Evolutionary conservation across 306 rosid genomes (phyloP).

Genomic region (Geum urbanum): DNA sequence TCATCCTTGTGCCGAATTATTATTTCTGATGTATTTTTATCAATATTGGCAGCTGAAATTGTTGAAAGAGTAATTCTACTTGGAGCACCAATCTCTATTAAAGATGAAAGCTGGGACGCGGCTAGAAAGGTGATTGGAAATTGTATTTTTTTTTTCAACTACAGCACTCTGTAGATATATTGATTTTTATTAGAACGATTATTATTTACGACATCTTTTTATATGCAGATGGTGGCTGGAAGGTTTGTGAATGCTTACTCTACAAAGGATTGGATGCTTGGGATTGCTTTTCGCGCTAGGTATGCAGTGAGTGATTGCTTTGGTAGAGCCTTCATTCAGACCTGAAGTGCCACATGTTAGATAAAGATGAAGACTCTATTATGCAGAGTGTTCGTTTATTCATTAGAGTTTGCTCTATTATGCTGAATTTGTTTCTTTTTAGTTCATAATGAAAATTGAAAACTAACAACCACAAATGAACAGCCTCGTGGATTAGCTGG

Average conservation of each 20-base stretch:
- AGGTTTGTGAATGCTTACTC: conserved; percentile 48
- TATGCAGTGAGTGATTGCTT: conserved; percentile 12
- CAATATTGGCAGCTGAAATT: conserved; percentile 34
- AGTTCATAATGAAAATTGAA: neutral
- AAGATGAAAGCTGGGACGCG: conserved; percentile 47
- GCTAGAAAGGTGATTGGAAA: conserved; percentile 40
- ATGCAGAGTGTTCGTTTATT: neutral
- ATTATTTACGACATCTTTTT: conserved; percentile 14
- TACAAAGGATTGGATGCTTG: conserved; percentile 52
- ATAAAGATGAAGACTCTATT: neutral
- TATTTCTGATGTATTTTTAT: conserved; percentile 6
- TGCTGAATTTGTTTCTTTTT: neutral
- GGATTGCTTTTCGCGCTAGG: conserved; percentile 56
- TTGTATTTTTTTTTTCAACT: neutral
- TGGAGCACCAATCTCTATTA: conserved; percentile 49
- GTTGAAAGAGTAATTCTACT: conserved; percentile 52
- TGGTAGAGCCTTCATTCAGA: neutral
- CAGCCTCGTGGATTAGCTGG: conserved; percentile 54
- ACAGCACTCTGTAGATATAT: neutral
- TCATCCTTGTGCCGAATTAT: conserved; percentile 6
- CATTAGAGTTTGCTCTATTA: neutral
- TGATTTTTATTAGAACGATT: neutral
- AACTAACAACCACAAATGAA: conserved; percentile 6
- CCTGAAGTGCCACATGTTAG: neutral
- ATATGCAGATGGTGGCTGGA: conserved; percentile 51